phyloP scores from a whole-genome alignment of 2,329 filamentous ascomycete genomes.

The Epichloe baconii region DNA sequence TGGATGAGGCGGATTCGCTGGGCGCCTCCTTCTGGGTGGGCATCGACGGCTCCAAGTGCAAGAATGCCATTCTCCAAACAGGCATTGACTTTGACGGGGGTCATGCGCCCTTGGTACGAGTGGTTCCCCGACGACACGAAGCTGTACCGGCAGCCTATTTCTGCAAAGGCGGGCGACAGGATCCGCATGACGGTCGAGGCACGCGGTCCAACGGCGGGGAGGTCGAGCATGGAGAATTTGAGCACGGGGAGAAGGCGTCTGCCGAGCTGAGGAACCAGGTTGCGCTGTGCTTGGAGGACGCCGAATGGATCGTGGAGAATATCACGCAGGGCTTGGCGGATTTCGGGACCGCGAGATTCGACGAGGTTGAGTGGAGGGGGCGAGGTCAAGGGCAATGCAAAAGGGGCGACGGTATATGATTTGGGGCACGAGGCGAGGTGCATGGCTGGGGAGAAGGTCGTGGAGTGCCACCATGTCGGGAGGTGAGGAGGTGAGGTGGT shows the following conservation, averaged over 20 bases:
- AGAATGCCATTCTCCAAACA: neutral
- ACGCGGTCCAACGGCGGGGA: neutral
- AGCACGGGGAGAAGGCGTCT: neutral
- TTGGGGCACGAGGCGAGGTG: neutral
- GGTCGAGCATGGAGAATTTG: neutral
- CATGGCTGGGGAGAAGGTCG: neutral
- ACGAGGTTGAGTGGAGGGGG: neutral
- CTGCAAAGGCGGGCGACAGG: neutral
- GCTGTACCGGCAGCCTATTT: neutral
- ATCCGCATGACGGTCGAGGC: slow-evolving; percentile 1
- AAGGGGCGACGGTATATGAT: neutral
- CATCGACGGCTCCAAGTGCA: neutral
- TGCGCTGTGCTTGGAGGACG: neutral
- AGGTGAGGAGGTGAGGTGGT: neutral
- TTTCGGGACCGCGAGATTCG: neutral
- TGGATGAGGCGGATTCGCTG: neutral
- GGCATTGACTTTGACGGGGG: neutral
- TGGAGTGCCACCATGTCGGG: neutral
- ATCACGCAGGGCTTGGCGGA: neutral
- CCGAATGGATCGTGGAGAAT: slow-evolving; percentile 1
- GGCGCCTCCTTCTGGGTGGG: neutral
- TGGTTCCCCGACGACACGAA: slow-evolving; percentile 2
- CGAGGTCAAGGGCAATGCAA: neutral
- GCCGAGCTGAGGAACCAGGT: neutral
- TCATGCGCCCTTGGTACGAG: neutral